phyloP scores from a whole-genome alignment of 2,329 filamentous ascomycete genomes.

The Claviceps spartinae region DNA sequence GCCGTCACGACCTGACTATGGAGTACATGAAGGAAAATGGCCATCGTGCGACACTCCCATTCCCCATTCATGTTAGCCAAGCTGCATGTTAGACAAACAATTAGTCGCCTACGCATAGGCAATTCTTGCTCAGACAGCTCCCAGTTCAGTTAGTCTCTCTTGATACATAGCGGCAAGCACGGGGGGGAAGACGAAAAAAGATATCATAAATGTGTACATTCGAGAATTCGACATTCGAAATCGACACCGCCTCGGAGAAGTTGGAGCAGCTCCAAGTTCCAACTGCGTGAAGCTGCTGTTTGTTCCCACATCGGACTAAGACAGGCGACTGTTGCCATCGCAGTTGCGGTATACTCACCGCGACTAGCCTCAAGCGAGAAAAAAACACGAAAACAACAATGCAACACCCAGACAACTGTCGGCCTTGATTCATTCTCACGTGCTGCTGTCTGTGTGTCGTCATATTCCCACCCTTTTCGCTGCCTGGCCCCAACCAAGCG shows the following conservation, averaged over 20 bases:
- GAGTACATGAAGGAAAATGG: not conserved
- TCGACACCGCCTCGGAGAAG: not conserved
- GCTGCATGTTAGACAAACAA: not conserved
- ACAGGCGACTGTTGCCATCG: not conserved
- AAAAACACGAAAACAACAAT: not conserved
- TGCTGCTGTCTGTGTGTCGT: conserved; percentile 2
- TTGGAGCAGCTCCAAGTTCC: not conserved
- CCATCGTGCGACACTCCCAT: not conserved
- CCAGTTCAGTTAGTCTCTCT: not conserved
- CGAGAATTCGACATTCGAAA: not conserved
- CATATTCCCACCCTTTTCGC: conserved; percentile 1
- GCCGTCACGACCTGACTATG: not conserved
- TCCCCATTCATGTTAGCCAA: not conserved
- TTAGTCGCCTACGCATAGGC: not conserved
- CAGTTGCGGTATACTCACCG: not conserved
- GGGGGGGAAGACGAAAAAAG: not conserved
- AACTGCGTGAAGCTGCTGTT: not conserved
- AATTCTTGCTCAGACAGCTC: not conserved
- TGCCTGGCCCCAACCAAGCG: not conserved
- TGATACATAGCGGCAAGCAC: not conserved
- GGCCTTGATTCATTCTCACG: conserved; percentile 4
- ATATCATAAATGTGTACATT: not conserved
- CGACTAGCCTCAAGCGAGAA: not conserved
- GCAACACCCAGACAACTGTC: conserved; percentile 2
- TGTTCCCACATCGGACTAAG: not conserved